Percentiles rank a stretch among this genome's conserved stretches.
Conservation (phyloP, 2,329 filamentous ascomycete species). For the Botryosphaeria dothidea region DNA sequence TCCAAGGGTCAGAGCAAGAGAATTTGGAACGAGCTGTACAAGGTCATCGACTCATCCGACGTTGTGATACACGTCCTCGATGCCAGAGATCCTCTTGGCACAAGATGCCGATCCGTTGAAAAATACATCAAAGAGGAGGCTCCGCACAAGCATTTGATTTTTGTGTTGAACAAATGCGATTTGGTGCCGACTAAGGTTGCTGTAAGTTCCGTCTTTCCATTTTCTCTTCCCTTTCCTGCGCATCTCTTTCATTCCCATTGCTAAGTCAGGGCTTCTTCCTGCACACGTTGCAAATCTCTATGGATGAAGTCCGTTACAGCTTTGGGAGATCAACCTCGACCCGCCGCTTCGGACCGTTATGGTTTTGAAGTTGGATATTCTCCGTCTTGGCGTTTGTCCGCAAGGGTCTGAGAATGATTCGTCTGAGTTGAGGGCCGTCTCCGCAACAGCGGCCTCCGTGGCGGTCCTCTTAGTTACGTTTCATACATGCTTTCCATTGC, state of each 20-base stretch:
- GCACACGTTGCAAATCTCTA: slow-evolving; percentile 59
- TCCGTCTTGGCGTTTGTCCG: slow-evolving; percentile 87
- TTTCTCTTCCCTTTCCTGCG: slow-evolving; percentile 12
- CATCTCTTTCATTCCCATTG: slow-evolving; percentile 56
- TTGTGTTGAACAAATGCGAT: slow-evolving; percentile 89
- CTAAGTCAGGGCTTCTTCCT: slow-evolving; percentile 89
- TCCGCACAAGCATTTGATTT: slow-evolving; percentile 92
- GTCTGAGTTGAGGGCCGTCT: slow-evolving; percentile 96
- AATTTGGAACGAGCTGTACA: slow-evolving; percentile 80
- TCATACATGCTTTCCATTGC: slow-evolving; percentile 67
- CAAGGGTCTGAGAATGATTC: slow-evolving; percentile 77
- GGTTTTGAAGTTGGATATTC: slow-evolving; percentile 67
- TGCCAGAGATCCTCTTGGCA: slow-evolving; percentile 85
- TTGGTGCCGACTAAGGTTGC: slow-evolving; percentile 88
- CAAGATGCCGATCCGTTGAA: slow-evolving; percentile 84
- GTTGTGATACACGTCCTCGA: slow-evolving; percentile 95
- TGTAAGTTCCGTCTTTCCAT: slow-evolving; percentile 65
- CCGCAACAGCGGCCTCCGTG: slow-evolving; percentile 63
- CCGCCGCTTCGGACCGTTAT: slow-evolving; percentile 67
- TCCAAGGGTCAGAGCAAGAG: slow-evolving; percentile 92
- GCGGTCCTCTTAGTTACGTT: slow-evolving; percentile 98
- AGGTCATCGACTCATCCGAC: slow-evolving; percentile 93
- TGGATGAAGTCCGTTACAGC: slow-evolving; percentile 95
- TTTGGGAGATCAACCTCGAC: slow-evolving; percentile 89
- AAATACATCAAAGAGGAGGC: slow-evolving; percentile 93